These are phyloP conservation scores for Nakataea oryzae DNA, from an alignment of 2,329 filamentous ascomycete genomes.

Conservation along the genomic window DNA sequence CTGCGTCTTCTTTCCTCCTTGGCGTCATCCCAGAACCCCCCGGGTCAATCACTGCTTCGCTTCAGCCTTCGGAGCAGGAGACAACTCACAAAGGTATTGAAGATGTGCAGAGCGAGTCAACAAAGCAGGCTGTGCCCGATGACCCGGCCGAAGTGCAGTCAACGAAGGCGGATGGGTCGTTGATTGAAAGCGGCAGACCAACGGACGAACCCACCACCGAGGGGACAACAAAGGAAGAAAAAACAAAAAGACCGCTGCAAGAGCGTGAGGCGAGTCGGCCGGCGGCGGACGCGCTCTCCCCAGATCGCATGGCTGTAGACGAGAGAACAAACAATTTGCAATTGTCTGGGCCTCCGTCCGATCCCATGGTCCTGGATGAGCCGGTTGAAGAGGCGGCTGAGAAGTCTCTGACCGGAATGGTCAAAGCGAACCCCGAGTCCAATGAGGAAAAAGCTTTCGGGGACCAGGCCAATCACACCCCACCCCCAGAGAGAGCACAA, in stretches of 20 bases:
- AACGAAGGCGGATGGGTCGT: not conserved
- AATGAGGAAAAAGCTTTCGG: not conserved
- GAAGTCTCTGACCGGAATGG: not conserved
- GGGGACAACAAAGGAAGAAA: not conserved
- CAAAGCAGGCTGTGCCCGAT: not conserved
- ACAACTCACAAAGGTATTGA: not conserved
- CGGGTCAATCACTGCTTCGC: too few species aligned
- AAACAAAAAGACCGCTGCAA: not conserved
- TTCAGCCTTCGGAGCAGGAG: not conserved
- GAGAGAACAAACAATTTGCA: not conserved
- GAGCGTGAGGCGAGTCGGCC: not conserved
- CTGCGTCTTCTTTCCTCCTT: not conserved
- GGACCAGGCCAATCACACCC: not conserved
- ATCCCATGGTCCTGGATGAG: not conserved
- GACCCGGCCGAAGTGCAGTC: not conserved
- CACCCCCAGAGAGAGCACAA: not conserved
- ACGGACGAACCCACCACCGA: not conserved
- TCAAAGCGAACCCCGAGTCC: not conserved
- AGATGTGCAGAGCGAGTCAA: not conserved
- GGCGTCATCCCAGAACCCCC: not conserved
- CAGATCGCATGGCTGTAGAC: not conserved
- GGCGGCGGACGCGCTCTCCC: not conserved
- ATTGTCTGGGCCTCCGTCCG: not conserved
- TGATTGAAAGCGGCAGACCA: not conserved
- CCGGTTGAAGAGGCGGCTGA: not conserved